Evolutionary conservation across 495 filamentous ascomycete species (phyloP).

Genomic region (Rhizodiscina lignyota): DNA sequence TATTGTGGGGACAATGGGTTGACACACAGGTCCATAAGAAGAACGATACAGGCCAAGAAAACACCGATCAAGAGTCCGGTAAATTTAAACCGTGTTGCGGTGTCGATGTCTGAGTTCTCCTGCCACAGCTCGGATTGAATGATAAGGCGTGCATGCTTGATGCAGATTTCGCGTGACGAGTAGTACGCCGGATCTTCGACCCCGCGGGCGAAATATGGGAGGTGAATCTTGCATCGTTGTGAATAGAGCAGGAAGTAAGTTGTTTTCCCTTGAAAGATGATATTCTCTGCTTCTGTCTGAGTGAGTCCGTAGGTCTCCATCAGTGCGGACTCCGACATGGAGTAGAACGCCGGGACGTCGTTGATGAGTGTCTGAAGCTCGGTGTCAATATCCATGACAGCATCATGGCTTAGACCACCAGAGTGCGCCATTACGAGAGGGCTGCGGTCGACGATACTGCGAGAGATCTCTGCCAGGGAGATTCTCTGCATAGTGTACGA

Average conservation of each 20-base stretch:
- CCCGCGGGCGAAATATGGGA: slow-evolving; percentile 21
- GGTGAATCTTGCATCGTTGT: slow-evolving; percentile 26
- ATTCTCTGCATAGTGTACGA: slow-evolving; percentile 30
- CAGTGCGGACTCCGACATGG: slow-evolving; percentile 2
- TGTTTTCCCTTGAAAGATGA: slow-evolving; percentile 21
- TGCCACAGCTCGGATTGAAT: no score
- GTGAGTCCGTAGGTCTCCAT: slow-evolving; percentile 3
- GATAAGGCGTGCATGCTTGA: no score
- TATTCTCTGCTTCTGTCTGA: slow-evolving; percentile 6
- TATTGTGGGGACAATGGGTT: slow-evolving; percentile 18
- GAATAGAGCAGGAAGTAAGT: slow-evolving; percentile 20
- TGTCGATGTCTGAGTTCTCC: slow-evolving; percentile 12
- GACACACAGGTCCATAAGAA: slow-evolving; percentile 30
- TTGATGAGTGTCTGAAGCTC: slow-evolving; percentile 16
- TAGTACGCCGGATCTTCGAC: no score
- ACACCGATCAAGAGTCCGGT: slow-evolving; percentile 27
- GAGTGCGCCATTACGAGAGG: slow-evolving; percentile 9
- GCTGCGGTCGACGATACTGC: slow-evolving; percentile 25
- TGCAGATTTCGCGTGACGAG: no score
- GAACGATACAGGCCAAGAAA: slow-evolving; percentile 30
- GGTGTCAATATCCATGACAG: slow-evolving; percentile 18
- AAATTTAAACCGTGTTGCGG: slow-evolving; percentile 11
- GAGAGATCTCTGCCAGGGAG: slow-evolving; percentile 27
- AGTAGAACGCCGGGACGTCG: slow-evolving; percentile 10
- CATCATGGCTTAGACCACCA: slow-evolving; percentile 8